A percentile compares a stretch with the other conserved stretches of the same genome.
Evolutionary conservation across 1,284 basidiomycete species (phyloP).

Genomic region (Somion occarium): DNA sequence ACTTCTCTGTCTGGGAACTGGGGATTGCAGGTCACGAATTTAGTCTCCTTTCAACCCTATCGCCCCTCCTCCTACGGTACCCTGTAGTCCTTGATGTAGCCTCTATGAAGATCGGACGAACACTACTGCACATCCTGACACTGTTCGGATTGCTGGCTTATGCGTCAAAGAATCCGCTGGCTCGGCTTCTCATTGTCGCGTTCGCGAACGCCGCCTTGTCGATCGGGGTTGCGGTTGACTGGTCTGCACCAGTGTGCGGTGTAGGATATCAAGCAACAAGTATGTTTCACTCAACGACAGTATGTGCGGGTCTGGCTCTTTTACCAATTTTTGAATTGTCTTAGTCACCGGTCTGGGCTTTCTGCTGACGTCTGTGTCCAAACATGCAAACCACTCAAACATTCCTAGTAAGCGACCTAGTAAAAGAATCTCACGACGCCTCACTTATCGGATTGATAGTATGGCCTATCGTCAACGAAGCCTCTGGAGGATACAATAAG

Average conservation of each 20-base stretch:
- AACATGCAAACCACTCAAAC: conserved; percentile 76
- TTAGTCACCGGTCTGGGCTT: conserved; percentile 67
- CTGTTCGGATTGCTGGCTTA: conserved; percentile 62
- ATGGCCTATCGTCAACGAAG: conserved; percentile 74
- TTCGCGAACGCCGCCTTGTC: conserved; percentile 49
- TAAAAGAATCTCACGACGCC: no score
- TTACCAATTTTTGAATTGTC: background rate
- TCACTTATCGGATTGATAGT: no score
- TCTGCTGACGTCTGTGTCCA: conserved; percentile 66
- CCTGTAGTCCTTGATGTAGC: conserved; percentile 40
- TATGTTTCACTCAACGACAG: conserved; percentile 39
- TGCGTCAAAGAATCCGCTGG: conserved; percentile 45
- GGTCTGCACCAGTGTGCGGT: conserved; percentile 39
- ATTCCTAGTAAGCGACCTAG: conserved; percentile 78
- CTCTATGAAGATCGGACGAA: conserved; percentile 42
- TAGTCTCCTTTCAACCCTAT: conserved; percentile 62
- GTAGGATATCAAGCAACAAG: conserved; percentile 52
- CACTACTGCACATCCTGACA: conserved; percentile 44
- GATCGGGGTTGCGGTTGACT: conserved; percentile 50
- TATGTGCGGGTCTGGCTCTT: background rate
- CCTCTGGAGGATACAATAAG: conserved; percentile 72
- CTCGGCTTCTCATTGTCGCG: conserved; percentile 55
- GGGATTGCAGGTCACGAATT: conserved; percentile 77
- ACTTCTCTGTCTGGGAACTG: conserved; percentile 89
- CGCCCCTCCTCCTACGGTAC: conserved; percentile 55